Evolutionary conservation across 495 filamentous ascomycete genomes (phyloP), one percentile per base, ranked within the genome.

Genomic region (Massariosphaeria phaeospora): DNA sequence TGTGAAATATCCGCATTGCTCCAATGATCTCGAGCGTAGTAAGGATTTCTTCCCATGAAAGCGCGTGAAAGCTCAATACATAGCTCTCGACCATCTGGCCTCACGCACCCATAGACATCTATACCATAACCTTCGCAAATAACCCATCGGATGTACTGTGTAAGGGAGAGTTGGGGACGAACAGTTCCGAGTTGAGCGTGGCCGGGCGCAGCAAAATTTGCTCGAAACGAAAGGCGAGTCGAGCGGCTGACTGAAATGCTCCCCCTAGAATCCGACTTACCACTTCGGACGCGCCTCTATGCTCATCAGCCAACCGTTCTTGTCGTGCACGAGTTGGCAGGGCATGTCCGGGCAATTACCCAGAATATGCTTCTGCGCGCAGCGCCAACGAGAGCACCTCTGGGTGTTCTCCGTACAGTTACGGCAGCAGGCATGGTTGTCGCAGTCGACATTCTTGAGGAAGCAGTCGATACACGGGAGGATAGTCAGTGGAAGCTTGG

Each of bases 391-490:
- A 15, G 13, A 10, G 41, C 58, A 61, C 13, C 20, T 51, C 20
- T 42, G 23, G 9, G 30, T 26, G n/a, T 18, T 40, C 3, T 45
- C 51, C 12, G 13, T 34, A 41, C 58, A 61, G 26, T 48, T 57
- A 0, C 29, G 15, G 39, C 58, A 61, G 17, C 12, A 17, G 3
- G 21, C 3, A 7, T 18, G 5, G 13, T 18, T 31, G 27, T 61
- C 58, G 33, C 58, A 61, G 5, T 15, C 18, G 7, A 57, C 8
- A 20, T 42, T 52, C 33, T 57, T 61, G 29, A 36, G 23, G 23
- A 39, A 57, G 52, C 58, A 61, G 10, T 56, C 31, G 6, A 47
- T 44, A 23, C 58, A 61, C 3, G 18, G 12, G 33, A 56, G 42
- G 0, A 61, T 47, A 1, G 30, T 52, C 1, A 12, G 25, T 1